These are phyloP conservation scores for Knufia petricola DNA, from an alignment of 2,329 filamentous ascomycete genomes.

Conservation along the genomic window DNA sequence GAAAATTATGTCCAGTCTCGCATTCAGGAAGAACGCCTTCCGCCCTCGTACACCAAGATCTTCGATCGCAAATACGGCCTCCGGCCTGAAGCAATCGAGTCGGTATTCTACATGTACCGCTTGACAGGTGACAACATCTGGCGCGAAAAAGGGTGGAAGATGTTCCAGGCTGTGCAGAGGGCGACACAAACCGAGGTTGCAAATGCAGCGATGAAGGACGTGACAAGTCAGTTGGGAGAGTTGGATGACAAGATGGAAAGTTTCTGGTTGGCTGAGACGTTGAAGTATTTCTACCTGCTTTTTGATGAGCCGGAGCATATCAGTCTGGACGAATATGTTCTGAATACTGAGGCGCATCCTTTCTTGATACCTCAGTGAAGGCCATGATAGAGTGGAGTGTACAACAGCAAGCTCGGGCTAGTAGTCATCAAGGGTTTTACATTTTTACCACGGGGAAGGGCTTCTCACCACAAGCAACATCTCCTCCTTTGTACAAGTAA, in stretches of 20 bases:
- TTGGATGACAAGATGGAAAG: conserved; percentile 60
- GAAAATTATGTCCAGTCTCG: conserved; percentile 31
- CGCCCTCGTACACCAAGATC: conserved; percentile 34
- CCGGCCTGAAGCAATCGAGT: conserved; percentile 68
- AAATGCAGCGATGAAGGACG: conserved; percentile 57
- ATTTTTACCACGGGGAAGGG: no score
- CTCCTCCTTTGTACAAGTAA: no score
- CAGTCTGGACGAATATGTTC: conserved; percentile 38
- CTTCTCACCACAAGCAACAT: no score
- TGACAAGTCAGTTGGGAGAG: conserved; percentile 42
- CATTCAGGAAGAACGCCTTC: conserved; percentile 36
- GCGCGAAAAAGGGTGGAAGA: conserved; percentile 62
- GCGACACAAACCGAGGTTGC: conserved; percentile 54
- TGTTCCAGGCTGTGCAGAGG: conserved; percentile 57
- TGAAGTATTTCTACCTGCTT: conserved; percentile 41
- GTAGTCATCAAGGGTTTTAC: no score
- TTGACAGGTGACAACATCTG: conserved; percentile 58
- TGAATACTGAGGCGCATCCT: conserved; percentile 36
- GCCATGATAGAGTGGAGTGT: not conserved
- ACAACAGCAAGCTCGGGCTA: not conserved
- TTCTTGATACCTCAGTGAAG: conserved; percentile 28
- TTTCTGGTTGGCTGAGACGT: conserved; percentile 54
- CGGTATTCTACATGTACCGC: conserved; percentile 67
- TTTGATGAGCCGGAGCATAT: conserved; percentile 36
- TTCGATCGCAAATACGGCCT: conserved; percentile 32